Evolutionary conservation across 768 basidiomycete species (phyloP), one percentile per base, ranked within the genome.

Genomic region (Omphalotus guepiniiformis): DNA sequence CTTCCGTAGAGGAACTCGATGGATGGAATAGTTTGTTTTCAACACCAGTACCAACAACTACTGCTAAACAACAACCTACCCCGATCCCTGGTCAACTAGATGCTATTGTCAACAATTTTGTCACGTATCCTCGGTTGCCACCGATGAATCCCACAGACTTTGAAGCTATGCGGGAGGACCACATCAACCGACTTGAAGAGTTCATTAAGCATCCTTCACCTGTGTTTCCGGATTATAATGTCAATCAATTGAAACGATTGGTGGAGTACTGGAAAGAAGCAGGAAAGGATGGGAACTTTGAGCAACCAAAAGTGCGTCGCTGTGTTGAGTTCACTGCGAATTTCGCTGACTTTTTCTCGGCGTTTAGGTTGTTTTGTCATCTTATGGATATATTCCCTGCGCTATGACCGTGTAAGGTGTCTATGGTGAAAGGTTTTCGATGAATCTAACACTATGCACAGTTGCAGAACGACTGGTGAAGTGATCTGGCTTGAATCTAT

Each of bases 401-500:
- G 30, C 30, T n/a, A 32, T 32, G 30, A 32, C 30, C 30, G 9
- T 32, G 30, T 32, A n/a, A n/a, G n/a, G n/a, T n/a, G n/a, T n/a
- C n/a, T n/a, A n/a, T n/a, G n/a, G n/a, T n/a, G n/a, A n/a, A n/a
- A n/a, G n/a, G n/a, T n/a, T n/a, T n/a, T n/a, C n/a, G n/a, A n/a
- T n/a, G n/a, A n/a, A n/a, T n/a, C n/a, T n/a, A n/a, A n/a, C n/a
- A n/a, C n/a, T n/a, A n/a, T n/a, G n/a, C n/a, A n/a, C n/a, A n/a
- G n/a, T n/a, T 32, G 30, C n/a, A 9, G 9, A 32, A 42, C 40
- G 13, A 23, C 40, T 19, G 40, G 40, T 12, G 40, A 42, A 27
- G 40, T 42, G 19, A 42, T 42, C 9, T 42, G 40, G 40, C 27
- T 42, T 13, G 25, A 42, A 26, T 27, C 40, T 7, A 6, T 42